These are phyloP conservation scores for Trypanosoma mega DNA, from an alignment of 208 protist genomes.

Conservation along the genomic window DNA sequence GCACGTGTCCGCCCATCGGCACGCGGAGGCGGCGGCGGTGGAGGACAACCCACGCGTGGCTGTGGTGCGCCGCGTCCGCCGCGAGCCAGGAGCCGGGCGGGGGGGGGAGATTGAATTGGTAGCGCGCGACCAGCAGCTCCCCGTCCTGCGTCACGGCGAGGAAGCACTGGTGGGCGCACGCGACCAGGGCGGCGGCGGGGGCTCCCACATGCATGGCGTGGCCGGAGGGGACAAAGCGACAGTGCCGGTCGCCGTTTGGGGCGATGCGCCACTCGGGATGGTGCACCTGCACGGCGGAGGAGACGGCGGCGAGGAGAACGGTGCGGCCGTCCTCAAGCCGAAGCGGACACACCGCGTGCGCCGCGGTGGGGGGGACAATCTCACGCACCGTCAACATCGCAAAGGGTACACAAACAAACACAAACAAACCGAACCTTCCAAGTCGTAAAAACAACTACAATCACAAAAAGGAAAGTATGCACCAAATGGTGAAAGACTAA, in stretches of 20 bases:
- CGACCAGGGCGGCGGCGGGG: slow-evolving; percentile 32
- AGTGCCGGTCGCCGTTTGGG: not conserved
- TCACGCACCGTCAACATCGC: slow-evolving; percentile 30
- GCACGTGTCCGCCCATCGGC: not conserved
- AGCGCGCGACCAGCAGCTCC: slow-evolving; percentile 64
- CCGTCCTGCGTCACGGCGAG: slow-evolving; percentile 54
- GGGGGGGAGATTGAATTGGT: slow-evolving; percentile 61
- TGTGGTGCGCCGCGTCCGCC: slow-evolving; percentile 26
- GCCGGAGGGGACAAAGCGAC: slow-evolving; percentile 5
- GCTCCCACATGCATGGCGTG: slow-evolving; percentile 49
- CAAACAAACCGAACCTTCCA: too few relatives aligned
- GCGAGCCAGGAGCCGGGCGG: slow-evolving; percentile 16
- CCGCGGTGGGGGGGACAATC: slow-evolving; percentile 24
- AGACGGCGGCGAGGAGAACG: slow-evolving; percentile 29
- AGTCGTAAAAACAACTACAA: too few relatives aligned
- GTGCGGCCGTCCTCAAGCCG: slow-evolving; percentile 34
- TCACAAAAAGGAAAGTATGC: too few relatives aligned
- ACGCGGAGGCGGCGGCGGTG: slow-evolving; percentile 13
- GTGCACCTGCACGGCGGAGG: slow-evolving; percentile 18
- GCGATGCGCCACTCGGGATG: slow-evolving; percentile 6
- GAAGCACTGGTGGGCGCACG: slow-evolving; percentile 68
- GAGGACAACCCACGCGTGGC: slow-evolving; percentile 34
- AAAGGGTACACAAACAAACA: not conserved
- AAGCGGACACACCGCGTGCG: slow-evolving; percentile 27
- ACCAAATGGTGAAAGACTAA: too few relatives aligned